phyloP scores from a whole-genome alignment of 805 yeast genomes.

The Candida dajiaensis region DNA sequence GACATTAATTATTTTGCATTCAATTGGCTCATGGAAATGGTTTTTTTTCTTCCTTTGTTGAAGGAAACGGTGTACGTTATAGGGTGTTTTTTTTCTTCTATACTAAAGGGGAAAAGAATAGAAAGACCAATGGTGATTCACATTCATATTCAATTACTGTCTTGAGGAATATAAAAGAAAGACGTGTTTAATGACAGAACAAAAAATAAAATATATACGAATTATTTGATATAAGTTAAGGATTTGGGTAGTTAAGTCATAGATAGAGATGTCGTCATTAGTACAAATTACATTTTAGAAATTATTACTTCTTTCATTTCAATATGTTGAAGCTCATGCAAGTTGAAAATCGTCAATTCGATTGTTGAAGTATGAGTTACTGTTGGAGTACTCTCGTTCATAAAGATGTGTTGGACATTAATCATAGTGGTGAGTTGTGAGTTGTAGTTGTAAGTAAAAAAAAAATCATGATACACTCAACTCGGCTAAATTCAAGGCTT shows the following conservation, averaged over 20 bases:
- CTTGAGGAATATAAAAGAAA: not conserved
- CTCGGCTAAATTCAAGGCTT: conserved; percentile 19
- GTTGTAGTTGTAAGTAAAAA: not conserved
- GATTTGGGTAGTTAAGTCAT: too few relatives aligned
- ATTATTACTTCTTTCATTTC: not conserved
- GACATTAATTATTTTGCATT: not conserved
- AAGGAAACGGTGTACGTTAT: not conserved
- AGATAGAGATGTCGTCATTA: not conserved
- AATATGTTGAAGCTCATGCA: conserved; percentile 5
- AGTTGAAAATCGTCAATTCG: conserved; percentile 2
- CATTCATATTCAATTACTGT: not conserved
- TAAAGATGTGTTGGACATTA: not conserved
- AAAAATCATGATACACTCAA: not conserved
- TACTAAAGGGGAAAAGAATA: too few relatives aligned
- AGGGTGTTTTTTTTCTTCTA: not conserved
- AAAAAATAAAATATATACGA: not conserved
- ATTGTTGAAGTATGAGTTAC: conserved; percentile 10
- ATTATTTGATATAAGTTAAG: not conserved
- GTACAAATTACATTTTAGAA: not conserved
- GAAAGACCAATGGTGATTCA: not conserved
- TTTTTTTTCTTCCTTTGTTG: not conserved
- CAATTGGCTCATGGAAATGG: not conserved
- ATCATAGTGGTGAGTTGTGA: not conserved
- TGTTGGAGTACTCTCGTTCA: not conserved
- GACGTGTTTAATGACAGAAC: conserved; percentile 9